Evolutionary conservation across 306 rosid genomes (phyloP).

Genomic region (Prunus mira): DNA sequence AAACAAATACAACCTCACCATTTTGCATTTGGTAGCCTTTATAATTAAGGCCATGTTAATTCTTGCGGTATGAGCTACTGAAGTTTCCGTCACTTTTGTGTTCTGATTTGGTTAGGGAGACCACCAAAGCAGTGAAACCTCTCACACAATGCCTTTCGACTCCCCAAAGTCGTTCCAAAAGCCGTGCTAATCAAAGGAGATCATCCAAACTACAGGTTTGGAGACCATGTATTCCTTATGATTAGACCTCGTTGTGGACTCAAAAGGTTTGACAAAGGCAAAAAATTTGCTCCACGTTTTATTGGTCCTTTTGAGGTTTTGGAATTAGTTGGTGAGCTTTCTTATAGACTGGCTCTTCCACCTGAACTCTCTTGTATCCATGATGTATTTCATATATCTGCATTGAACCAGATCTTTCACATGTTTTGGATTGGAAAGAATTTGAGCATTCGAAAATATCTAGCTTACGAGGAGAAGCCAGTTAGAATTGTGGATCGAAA

Average conservation of each 20-base stretch:
- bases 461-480: background rate
- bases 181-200: background rate
- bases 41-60: too few relatives aligned
- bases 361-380: too few relatives aligned
- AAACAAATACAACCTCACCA: background rate
- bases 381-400: background rate
- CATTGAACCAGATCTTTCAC: background rate
- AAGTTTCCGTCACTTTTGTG: background rate
- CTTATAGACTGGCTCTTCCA: background rate
- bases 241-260: background rate
- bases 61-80: background rate
- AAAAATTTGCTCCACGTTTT: background rate
- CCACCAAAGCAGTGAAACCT: background rate
- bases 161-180: background rate
- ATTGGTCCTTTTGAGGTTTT: background rate
- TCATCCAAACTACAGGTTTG: background rate
- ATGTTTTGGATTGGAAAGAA: background rate
- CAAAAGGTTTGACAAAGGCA: background rate
- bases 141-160: background rate
- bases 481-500: background rate
- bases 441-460: background rate
- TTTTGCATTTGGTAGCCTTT: background rate
- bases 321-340: too few relatives aligned
- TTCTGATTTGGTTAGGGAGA: background rate
- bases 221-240: slow-evolving; percentile 1